These are phyloP conservation scores for Aspergillus proliferans DNA, from an alignment of 2,329 filamentous ascomycete species.

Conservation along the genomic window DNA sequence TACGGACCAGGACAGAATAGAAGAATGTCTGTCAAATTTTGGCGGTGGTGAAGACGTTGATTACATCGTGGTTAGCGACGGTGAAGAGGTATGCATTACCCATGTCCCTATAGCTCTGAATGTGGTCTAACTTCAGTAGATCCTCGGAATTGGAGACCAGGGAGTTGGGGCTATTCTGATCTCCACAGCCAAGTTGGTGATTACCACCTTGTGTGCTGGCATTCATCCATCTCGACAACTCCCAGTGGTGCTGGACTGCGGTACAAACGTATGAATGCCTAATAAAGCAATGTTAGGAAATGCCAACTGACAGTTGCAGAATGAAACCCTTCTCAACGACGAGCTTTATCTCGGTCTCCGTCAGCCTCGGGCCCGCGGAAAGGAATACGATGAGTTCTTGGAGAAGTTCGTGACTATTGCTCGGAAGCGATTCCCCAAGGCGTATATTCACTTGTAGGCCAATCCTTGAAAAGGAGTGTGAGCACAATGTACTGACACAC, in stretches of 20 bases:
- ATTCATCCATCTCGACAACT: conserved; percentile 73
- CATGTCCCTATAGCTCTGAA: not conserved
- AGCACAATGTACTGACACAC: not conserved
- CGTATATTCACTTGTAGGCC: conserved; percentile 70
- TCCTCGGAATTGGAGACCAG: conserved; percentile 84
- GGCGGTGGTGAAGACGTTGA: conserved; percentile 69
- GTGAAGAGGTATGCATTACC: conserved; percentile 37
- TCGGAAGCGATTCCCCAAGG: conserved; percentile 64
- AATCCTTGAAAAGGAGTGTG: too few relatives aligned
- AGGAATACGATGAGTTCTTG: conserved; percentile 70
- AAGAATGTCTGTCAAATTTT: conserved; percentile 62
- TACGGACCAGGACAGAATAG: conserved; percentile 58
- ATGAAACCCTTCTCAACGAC: conserved; percentile 66
- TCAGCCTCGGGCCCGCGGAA: conserved; percentile 59
- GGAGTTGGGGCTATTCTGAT: conserved; percentile 81
- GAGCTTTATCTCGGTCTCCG: conserved; percentile 72
- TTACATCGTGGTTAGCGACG: conserved; percentile 79
- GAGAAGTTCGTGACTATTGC: conserved; percentile 66
- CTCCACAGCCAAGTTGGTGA: conserved; percentile 72
- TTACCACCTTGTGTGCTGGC: conserved; percentile 81
- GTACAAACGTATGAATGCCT: conserved; percentile 55
- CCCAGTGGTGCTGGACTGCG: conserved; percentile 77
- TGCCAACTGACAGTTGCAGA: conserved; percentile 36
- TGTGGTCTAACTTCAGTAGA: conserved; percentile 43
- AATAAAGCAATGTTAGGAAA: not conserved